Evolutionary conservation across 768 basidiomycete genomes (phyloP).

Genomic region (Lactarius vividus): DNA sequence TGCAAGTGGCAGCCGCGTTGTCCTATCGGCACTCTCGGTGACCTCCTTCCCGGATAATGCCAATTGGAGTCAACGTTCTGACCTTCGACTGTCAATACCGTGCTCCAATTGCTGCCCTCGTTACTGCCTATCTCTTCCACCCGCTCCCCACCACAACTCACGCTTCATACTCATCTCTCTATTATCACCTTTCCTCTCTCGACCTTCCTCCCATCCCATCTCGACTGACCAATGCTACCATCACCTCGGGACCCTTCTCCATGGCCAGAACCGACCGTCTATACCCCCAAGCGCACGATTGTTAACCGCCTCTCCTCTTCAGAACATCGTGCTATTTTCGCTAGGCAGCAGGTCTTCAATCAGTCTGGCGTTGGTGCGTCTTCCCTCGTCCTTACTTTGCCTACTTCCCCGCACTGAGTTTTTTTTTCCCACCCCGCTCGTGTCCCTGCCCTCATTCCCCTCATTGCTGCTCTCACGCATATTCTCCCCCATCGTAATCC

Average conservation of each 20-base stretch:
- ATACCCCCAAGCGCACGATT: conserved; percentile 28
- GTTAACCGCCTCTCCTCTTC: neutral
- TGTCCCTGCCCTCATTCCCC: neutral
- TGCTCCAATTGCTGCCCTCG: conserved; percentile 17
- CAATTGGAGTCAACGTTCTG: conserved; percentile 26
- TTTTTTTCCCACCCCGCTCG: conserved; percentile 8
- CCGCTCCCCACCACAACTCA: conserved; percentile 23
- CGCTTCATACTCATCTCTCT: neutral
- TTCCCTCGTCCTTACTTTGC: neutral
- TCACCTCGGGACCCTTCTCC: conserved; percentile 36
- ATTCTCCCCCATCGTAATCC: neutral
- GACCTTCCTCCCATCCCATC: conserved; percentile 25
- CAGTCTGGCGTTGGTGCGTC: conserved; percentile 26
- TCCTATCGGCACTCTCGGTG: conserved; percentile 14
- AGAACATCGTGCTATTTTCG: conserved; percentile 22
- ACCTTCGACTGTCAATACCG: conserved; percentile 24
- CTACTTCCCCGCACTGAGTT: neutral
- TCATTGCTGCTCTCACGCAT: conserved; percentile 10
- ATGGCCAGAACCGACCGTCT: conserved; percentile 48
- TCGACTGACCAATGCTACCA: conserved; percentile 37
- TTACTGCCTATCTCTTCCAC: conserved; percentile 28
- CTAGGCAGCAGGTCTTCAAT: conserved; percentile 26
- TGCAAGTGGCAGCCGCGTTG: conserved; percentile 18
- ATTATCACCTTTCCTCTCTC: conserved; percentile 10
- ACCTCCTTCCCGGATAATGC: conserved; percentile 35